Base-by-base conservation (phyloP, 2,329 filamentous ascomycete species). In the Tympanopsis confertula region DNA sequence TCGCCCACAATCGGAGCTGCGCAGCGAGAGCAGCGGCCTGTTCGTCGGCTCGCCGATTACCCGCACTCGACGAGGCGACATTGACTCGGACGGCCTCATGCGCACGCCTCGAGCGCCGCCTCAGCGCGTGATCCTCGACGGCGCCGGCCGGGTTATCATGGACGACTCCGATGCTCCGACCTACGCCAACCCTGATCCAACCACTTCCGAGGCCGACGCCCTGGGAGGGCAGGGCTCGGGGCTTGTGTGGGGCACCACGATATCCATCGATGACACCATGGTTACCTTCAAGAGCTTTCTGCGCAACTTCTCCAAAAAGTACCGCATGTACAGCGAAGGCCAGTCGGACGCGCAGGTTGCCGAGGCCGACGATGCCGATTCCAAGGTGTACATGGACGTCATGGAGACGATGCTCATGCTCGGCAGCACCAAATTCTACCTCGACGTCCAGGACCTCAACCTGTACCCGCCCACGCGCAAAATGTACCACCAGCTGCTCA, bases 181-280 rank as follows among this genome's bases (percentile, higher is more conserved):
- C 1, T 78, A 77, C 47, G 64, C 67, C 26, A 77, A 76, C 52
- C 59, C 71, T 46, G 71, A 94, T 47, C 86, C 86, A 1, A 82
- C 82, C 44, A 95, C 88, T 4, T 95, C 89, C 2, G 91, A 98
- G 56, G 91, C 91, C 1, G 84, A 95, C 52, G 75, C 71, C 1
- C 74, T 95, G 29, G 89, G 87, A 28, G 91, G 88, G 2, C 76
- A 76, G 41, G 86, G 84, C 28, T 81, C 82, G 39, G 78, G 82
- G 47, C 76, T 93, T 41, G 89, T 98, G 45, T 98, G 91, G 91
- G 91, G 91, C 57, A 98, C 91, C 32, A 96, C 94, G 26, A 85
- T 98, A 36, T 94, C 89, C 4, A 82, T 96, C 38, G 78, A 86
- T 42, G 88, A 96, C 55, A 87, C 86, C 0, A 84, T 93, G 57